Base-by-base conservation (phyloP, 768 basidiomycete species). In the Termitomyces sp. region DNA sequence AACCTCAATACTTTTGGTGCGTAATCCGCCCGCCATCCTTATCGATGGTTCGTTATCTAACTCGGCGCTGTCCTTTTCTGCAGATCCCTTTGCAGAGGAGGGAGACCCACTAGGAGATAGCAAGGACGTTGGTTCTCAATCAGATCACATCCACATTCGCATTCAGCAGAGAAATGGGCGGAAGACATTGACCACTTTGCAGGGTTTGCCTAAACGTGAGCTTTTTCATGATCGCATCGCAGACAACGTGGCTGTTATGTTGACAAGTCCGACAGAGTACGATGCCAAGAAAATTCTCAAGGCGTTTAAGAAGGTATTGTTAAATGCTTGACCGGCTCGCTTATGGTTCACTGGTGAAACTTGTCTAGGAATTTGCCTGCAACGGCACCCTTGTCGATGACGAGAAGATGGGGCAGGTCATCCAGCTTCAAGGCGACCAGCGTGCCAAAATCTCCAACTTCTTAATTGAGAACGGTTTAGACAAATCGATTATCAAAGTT, bases 161-260 rank as follows among this genome's bases (percentile, higher is more conserved):
- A 91, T 99, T 69, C 97, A 99, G 75, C 97, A 99, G 77, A 86
- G 97, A 71, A 99, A 98, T 84, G 97, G 97, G 63, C 85, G 97
- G 70, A 99, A 99, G 83, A 97, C 95, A 62, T 76, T 98, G 80
- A 99, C 97, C 44, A 99, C 95, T 59, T 81, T 98, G 66, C 95
- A 98, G 75, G 97, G 97, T 62, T 75, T 99, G 65, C 91, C 93
- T 57, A 93, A 90, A 75, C 85, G 92, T 92, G 64, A 64, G 85
- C 76, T n/a, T 36, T 41, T 30, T 23, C 58, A 49, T 36, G 36
- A 57, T 58, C 18, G 41, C 18, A 28, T 35, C 41, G 36, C 35
- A 53, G 14, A 23, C 41, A 43, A 43, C 16, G 43, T 44, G 28
- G 48, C 26, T 40, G 23, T 50, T n/a, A 35, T 32, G n/a, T 7